A percentile compares a stretch with the other conserved stretches of the same genome.
Evolutionary conservation across 768 basidiomycete species (phyloP).

Genomic region (Amanita subjunquillea): DNA sequence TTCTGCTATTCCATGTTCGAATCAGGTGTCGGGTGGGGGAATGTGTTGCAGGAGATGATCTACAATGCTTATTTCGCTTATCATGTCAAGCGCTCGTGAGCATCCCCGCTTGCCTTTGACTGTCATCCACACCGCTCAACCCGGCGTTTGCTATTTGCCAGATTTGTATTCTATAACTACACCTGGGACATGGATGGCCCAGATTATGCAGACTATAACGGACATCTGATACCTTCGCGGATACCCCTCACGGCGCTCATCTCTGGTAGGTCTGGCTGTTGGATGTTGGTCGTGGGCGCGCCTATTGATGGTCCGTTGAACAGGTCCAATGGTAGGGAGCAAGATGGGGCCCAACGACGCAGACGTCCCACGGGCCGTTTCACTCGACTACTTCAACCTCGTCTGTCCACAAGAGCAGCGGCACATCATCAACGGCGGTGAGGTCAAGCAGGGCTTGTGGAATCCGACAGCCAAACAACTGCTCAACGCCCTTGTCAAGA

Average conservation of each 20-base stretch:
- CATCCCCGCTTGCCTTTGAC: not conserved
- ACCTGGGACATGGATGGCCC: conserved; percentile 3
- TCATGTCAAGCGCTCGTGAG: conserved; percentile 6
- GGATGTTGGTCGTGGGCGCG: not conserved
- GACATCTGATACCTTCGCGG: conserved; percentile 3
- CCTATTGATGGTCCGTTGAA: too few species aligned
- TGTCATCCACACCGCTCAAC: not conserved
- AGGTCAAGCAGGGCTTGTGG: not conserved
- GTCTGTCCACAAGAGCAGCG: conserved; percentile 6
- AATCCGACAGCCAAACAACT: conserved; percentile 2
- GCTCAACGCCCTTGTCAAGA: not conserved
- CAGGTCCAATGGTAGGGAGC: conserved; percentile 7
- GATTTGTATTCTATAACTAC: conserved; percentile 7
- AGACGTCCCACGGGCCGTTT: conserved; percentile 6
- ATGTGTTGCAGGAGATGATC: conserved; percentile 6
- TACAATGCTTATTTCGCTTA: conserved; percentile 6
- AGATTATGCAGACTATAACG: not conserved
- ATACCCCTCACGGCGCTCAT: conserved; percentile 2
- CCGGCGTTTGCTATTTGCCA: not conserved
- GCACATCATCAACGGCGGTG: not conserved
- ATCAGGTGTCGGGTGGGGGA: conserved; percentile 6
- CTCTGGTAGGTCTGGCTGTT: not conserved
- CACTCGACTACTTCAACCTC: conserved; percentile 5
- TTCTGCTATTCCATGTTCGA: not conserved
- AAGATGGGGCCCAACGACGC: not conserved